These are phyloP conservation scores for Phtheirospermum japonicum DNA, from an alignment of 257 asterid genomes.

Conservation along the genomic window DNA sequence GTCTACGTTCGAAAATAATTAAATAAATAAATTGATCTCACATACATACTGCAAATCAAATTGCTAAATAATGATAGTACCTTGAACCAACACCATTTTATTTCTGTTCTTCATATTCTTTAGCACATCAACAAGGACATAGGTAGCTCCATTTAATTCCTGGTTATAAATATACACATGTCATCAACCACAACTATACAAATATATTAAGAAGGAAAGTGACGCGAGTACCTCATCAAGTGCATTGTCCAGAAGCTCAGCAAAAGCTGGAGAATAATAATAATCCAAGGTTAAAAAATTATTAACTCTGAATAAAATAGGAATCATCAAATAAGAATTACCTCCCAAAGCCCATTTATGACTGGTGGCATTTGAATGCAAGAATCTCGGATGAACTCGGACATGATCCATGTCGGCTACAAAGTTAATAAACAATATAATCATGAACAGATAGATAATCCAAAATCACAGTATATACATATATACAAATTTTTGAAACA, in stretches of 20 bases:
- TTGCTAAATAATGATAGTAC: slow-evolving; percentile 25
- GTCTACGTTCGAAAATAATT: slow-evolving; percentile 41
- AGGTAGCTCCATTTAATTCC: slow-evolving; percentile 68
- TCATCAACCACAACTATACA: not conserved
- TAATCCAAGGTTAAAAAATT: slow-evolving; percentile 8
- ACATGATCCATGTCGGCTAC: slow-evolving; percentile 1
- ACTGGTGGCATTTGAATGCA: not conserved
- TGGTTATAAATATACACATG: slow-evolving; percentile 11
- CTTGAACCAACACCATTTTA: slow-evolving; percentile 69
- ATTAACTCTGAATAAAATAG: not conserved
- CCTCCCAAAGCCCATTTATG: slow-evolving; percentile 2
- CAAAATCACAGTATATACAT: too few species aligned
- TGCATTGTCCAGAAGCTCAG: slow-evolving; percentile 88
- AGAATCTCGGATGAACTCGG: not conserved
- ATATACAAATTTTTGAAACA: too few species aligned
- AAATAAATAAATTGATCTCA: not conserved
- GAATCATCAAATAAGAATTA: not conserved
- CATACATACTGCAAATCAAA: not conserved
- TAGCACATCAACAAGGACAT: slow-evolving; percentile 57
- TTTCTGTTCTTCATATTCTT: slow-evolving; percentile 41
- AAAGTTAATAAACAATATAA: not conserved
- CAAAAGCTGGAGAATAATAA: slow-evolving; percentile 54
- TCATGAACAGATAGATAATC: too few species aligned
- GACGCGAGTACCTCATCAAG: slow-evolving; percentile 60
- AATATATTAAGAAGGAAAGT: not conserved